phyloP scores from a whole-genome alignment of 2,329 filamentous ascomycete species.

The Aureobasidium sp. region DNA sequence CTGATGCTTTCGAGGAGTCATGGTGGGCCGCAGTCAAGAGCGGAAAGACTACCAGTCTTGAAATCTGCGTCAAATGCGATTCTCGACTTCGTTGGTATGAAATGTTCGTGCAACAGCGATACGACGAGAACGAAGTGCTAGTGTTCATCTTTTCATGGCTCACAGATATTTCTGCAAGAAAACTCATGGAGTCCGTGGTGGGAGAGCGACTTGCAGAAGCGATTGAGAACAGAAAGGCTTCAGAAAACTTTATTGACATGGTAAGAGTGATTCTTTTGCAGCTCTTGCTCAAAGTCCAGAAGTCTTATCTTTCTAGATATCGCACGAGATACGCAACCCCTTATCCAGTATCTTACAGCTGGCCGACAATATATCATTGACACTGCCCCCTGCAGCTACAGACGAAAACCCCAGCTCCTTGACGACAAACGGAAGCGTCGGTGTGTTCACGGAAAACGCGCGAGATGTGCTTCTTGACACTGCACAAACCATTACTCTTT shows the following conservation, averaged over 20 bases:
- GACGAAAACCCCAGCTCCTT: not conserved
- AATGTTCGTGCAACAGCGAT: not conserved
- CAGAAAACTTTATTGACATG: conserved; percentile 23
- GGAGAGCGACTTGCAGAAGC: conserved; percentile 25
- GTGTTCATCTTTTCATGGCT: not conserved
- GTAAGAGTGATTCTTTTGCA: conserved; percentile 15
- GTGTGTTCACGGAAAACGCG: not conserved
- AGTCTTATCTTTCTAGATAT: not conserved
- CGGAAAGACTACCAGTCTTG: not conserved
- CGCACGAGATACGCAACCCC: conserved; percentile 36
- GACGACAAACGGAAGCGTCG: not conserved
- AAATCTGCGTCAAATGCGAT: not conserved
- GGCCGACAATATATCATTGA: conserved; percentile 33
- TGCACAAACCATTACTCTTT: conserved; percentile 21
- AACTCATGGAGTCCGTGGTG: conserved; percentile 8
- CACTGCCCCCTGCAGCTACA: not conserved
- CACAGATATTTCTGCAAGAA: not conserved
- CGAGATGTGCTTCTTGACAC: not conserved
- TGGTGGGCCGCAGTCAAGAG: not conserved
- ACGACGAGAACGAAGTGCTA: not conserved
- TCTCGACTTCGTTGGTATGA: not conserved
- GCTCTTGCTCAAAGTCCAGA: not conserved
- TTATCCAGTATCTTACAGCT: conserved; percentile 35
- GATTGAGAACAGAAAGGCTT: conserved; percentile 27
- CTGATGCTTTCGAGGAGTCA: not conserved